Percentiles rank a stretch among this genome's conserved stretches.
phyloP scores from a whole-genome alignment of 2,329 filamentous ascomycete species.

The Didymella lethalis region DNA sequence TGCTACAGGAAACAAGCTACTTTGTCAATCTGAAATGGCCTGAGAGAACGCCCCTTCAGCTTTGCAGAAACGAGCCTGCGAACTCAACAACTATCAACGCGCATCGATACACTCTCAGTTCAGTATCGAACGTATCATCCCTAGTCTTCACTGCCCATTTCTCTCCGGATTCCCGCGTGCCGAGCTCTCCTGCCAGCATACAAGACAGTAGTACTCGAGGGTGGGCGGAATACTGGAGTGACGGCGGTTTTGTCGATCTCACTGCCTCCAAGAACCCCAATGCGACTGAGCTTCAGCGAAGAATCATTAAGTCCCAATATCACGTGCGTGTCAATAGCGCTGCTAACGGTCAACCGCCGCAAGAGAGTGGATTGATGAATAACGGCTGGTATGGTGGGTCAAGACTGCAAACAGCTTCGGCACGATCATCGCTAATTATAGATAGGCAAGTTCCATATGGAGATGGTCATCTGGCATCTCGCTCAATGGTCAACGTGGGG shows the following conservation, averaged over 20 bases:
- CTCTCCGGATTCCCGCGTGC: constrained; percentile 34
- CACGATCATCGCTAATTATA: background rate
- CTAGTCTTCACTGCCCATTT: constrained; percentile 38
- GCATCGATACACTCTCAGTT: constrained; percentile 36
- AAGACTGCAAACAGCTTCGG: background rate
- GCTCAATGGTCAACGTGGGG: constrained; percentile 61
- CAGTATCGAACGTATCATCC: constrained; percentile 12
- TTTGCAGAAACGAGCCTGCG: constrained; percentile 48
- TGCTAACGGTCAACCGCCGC: constrained; percentile 56
- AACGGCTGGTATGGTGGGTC: constrained; percentile 62
- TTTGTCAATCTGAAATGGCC: constrained; percentile 53
- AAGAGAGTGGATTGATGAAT: constrained; percentile 59
- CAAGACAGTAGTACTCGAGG: constrained; percentile 47
- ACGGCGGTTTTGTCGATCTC: constrained; percentile 62
- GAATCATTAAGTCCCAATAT: constrained; percentile 62
- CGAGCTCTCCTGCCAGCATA: constrained; percentile 33
- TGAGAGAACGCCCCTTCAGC: constrained; percentile 43
- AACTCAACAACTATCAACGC: constrained; percentile 52
- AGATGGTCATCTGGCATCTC: constrained; percentile 62
- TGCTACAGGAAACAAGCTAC: constrained; percentile 55
- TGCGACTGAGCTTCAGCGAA: constrained; percentile 59
- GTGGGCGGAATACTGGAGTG: constrained; percentile 60
- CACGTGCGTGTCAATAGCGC: constrained; percentile 62
- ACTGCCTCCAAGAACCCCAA: constrained; percentile 50
- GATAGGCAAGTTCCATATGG: constrained; percentile 59